Evolutionary conservation across 306 rosid species (phyloP).

Genomic region (Acacia confusa): DNA sequence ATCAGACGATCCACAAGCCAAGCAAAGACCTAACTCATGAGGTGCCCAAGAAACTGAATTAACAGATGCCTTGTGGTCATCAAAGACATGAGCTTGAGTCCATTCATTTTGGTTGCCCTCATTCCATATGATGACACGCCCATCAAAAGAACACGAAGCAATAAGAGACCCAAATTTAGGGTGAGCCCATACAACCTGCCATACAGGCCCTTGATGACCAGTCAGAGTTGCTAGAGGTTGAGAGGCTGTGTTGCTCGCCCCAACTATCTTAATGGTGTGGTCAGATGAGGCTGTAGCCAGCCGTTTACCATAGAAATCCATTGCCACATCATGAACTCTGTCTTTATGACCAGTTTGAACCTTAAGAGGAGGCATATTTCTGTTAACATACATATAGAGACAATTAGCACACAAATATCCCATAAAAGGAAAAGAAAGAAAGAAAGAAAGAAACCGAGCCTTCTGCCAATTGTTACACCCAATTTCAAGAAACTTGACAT

Average conservation of each 20-base stretch:
- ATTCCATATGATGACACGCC: conserved; percentile 76
- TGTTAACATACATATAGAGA: conserved; percentile 17
- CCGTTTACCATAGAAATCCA: conserved; percentile 89
- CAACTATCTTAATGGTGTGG: conserved; percentile 80
- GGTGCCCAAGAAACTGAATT: conserved; percentile 95
- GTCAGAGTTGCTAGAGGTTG: conserved; percentile 74
- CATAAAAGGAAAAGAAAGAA: background rate
- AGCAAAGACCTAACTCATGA: conserved; percentile 79
- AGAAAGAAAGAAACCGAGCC: background rate
- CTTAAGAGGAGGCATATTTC: conserved; percentile 73
- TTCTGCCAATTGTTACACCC: background rate
- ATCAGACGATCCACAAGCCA: conserved; percentile 88
- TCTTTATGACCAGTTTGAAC: conserved; percentile 87
- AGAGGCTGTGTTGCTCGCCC: conserved; percentile 69
- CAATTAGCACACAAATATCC: conserved; percentile 20
- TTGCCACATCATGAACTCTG: conserved; percentile 68
- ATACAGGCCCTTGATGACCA: conserved; percentile 86
- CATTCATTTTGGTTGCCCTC: conserved; percentile 85
- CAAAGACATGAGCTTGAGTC: conserved; percentile 71
- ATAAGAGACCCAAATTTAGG: conserved; percentile 78
- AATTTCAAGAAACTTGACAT: background rate
- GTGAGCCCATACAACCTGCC: conserved; percentile 88
- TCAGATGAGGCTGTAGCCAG: conserved; percentile 84
- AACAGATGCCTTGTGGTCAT: conserved; percentile 74
- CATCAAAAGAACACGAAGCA: conserved; percentile 79